Base-by-base conservation (phyloP, 1,284 basidiomycete genomes). In the Ceratobasidium sp. region DNA sequence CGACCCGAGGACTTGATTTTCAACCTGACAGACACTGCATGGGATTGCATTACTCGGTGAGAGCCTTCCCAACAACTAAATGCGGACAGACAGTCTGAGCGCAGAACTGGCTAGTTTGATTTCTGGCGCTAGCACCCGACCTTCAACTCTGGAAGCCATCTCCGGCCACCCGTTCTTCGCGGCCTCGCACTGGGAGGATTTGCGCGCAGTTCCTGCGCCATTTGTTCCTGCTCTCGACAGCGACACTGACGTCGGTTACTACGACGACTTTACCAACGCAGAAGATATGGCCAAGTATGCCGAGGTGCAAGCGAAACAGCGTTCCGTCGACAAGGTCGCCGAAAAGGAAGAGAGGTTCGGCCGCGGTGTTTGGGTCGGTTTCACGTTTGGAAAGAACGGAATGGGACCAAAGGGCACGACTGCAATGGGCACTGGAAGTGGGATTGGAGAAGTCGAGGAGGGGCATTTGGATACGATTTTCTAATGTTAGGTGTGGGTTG, bases 251-350 rank as follows among this genome's bases (percentile, higher is more conserved):
- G 96, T 96, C 0, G 96, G 96, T 12, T 99, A 99, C 82, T 99
- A 98, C 82, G 97, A 99, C 79, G 95, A 98, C 78, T 99, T 98
- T 79, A 90, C 90, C 29, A 91, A 87, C 27, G 83, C 86, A 7
- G 94, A 96, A 73, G 97, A 99, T 78, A 98, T 99, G 95, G 95
- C 94, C 55, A 98, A 99, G 82, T 96, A 96, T 76, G 91, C 93
- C 38, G 97, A 99, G 79, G 97, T 99, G 6, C 89, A 93, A 79
- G 97, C 98, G 82, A 99, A 99, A 81, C 95, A 98, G 81, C 84
- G 83, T 75, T 95, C 97, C 77, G 96, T 99, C 47, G 96, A 98
- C 58, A 86, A 85, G 64, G 93, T 98, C 29, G 86, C 86, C 77
- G 96, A 98, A 82, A 92, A 91, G 77, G 92, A 94, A 5, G 88